Evolutionary conservation across 257 asterid species (phyloP).

Genomic region (Scutellaria baicalensis): DNA sequence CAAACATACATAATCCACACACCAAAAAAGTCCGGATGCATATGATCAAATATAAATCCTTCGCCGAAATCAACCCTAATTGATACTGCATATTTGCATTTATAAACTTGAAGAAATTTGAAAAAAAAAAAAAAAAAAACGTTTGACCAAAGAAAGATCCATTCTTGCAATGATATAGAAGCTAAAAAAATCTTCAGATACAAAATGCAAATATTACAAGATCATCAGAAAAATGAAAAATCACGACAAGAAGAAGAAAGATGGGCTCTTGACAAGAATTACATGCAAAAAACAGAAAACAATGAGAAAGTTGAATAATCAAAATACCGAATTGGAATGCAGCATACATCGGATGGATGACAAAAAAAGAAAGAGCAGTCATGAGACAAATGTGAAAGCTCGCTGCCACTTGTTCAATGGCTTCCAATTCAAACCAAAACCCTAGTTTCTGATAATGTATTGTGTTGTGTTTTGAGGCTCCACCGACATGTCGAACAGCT

Average conservation of each 20-base stretch:
- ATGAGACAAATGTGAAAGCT: no score
- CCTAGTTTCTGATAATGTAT: no score
- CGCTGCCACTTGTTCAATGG: no score
- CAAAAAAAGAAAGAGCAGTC: no score
- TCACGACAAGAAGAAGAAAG: no score
- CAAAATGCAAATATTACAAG: not conserved
- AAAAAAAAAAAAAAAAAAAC: not conserved
- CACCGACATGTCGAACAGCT: slow-evolving; percentile 78
- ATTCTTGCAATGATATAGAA: slow-evolving; percentile 3
- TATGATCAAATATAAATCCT: not conserved
- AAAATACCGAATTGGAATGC: no score
- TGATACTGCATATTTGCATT: not conserved
- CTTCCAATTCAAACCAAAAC: no score
- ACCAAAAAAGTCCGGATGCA: not conserved
- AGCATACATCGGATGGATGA: no score
- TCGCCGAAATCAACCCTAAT: not conserved
- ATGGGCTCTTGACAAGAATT: no score
- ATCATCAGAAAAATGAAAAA: not conserved
- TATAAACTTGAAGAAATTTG: not conserved
- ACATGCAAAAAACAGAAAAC: no score
- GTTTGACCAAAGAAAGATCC: slow-evolving; percentile 8
- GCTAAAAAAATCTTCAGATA: not conserved
- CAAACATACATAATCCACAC: not conserved
- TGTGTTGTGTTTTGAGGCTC: slow-evolving; percentile 79
- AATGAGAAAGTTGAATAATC: no score